These are phyloP conservation scores for Piper betle DNA, from an alignment of 164 flowering plant species.

Conservation along the genomic window DNA sequence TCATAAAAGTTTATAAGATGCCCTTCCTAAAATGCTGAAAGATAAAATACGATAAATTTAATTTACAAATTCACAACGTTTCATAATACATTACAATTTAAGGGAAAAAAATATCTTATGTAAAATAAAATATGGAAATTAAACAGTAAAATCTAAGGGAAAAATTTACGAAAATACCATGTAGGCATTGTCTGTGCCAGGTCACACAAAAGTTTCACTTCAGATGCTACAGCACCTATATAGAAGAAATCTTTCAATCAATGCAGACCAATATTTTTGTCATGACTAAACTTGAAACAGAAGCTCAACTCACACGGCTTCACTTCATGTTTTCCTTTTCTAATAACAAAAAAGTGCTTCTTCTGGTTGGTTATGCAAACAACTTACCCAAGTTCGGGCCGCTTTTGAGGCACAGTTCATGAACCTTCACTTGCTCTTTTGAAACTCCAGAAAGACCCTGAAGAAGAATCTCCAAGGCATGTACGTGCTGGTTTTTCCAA, in stretches of 20 bases:
- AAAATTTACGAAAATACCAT: slow-evolving; percentile 33
- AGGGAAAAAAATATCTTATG: neutral
- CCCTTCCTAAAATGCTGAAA: no score
- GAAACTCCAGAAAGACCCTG: slow-evolving; percentile 92
- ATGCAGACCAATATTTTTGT: neutral
- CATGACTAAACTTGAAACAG: no score
- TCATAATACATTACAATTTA: no score
- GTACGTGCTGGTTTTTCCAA: slow-evolving; percentile 57
- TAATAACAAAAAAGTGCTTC: neutral
- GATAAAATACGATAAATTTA: no score
- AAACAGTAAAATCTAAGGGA: neutral
- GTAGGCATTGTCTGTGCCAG: slow-evolving; percentile 81
- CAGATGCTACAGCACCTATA: slow-evolving; percentile 69
- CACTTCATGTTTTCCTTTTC: no score
- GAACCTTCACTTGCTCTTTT: slow-evolving; percentile 64
- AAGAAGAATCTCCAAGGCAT: slow-evolving; percentile 92
- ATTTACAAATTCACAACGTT: neutral
- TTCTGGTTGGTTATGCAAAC: neutral
- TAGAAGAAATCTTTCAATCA: slow-evolving; percentile 1
- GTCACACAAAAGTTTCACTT: slow-evolving; percentile 77
- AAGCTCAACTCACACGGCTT: neutral
- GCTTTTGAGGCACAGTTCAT: slow-evolving; percentile 83
- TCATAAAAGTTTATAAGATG: no score
- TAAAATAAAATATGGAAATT: neutral
- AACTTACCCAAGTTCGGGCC: slow-evolving; percentile 69